Evolutionary conservation across 345 rosid genomes (phyloP).

Genomic region (Acer campestre): DNA sequence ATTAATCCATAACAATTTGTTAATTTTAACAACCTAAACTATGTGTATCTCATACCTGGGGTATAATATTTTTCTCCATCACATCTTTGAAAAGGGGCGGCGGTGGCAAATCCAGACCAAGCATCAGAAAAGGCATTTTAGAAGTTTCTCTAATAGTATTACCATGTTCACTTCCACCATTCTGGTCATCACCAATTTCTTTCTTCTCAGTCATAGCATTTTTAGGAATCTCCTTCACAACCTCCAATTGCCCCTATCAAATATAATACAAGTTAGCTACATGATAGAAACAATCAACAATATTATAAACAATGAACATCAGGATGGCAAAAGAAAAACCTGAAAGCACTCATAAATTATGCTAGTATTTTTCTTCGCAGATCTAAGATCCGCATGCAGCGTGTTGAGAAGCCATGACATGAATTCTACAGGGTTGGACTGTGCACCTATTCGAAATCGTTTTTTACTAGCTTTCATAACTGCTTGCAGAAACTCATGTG

Average conservation of each 20-base stretch:
- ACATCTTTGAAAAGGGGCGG: slow-evolving; percentile 97
- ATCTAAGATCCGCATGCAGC: slow-evolving; percentile 71
- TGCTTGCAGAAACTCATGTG: slow-evolving; percentile 98
- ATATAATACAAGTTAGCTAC: neutral
- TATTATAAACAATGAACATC: neutral
- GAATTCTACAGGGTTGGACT: slow-evolving; percentile 95
- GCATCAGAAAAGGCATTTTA: slow-evolving; percentile 94
- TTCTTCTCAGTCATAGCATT: slow-evolving; percentile 47
- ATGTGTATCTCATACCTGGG: slow-evolving; percentile 61
- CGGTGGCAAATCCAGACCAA: slow-evolving; percentile 97
- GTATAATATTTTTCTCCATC: slow-evolving; percentile 98
- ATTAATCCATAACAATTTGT: neutral
- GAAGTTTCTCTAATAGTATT: slow-evolving; percentile 51
- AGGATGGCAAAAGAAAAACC: slow-evolving; percentile 39
- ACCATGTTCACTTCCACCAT: slow-evolving; percentile 32
- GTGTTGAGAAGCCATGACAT: slow-evolving; percentile 98
- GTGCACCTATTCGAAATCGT: slow-evolving; percentile 80
- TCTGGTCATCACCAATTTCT: slow-evolving; percentile 44
- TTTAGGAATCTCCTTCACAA: slow-evolving; percentile 71
- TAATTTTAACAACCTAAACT: neutral
- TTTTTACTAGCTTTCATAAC: slow-evolving; percentile 96
- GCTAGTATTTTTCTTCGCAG: slow-evolving; percentile 64
- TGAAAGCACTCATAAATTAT: slow-evolving; percentile 90
- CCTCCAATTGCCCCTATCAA: slow-evolving; percentile 84
- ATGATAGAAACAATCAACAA: neutral